Base-by-base conservation (phyloP, 768 basidiomycete genomes). In the Boletus rubroflammeus region DNA sequence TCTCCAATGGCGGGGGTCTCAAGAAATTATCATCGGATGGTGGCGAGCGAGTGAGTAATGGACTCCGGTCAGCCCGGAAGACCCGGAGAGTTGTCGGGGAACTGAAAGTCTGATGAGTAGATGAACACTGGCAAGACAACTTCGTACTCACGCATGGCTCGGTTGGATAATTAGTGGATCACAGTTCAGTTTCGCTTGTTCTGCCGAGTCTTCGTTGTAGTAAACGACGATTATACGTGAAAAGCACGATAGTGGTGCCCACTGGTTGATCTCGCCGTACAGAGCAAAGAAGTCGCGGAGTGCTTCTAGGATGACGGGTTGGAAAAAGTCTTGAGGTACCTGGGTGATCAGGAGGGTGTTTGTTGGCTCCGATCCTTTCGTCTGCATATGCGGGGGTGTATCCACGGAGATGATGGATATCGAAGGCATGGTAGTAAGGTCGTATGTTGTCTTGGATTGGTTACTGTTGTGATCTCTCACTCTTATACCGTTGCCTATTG, bases 321-420 rank as follows among this genome's bases (percentile, higher is more conserved):
- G 78, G 74, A 98, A 96, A 69, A 94, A 91, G 1, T 79, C 73
- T 32, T 76, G 79, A 4, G 93, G 91, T 0, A 98, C 72, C 2
- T 82, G 78, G 2, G 94, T 85, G 46, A 98, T 79, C 38, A 93
- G 80, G 29, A 98, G 76, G 0, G 94, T 90, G 71, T 98, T 98
- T 31, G 94, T 96, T 15, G 64, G 15, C 38, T 65, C 59, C 1
- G 51, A 42, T 26, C 47, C 51, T 26, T 49, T 60, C 0, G 50
- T 21, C 3, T 53, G 48, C 13, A 31, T 1, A 10, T 38, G 47
- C 1, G 17, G 13, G 9, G 51, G 51, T 21, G 50, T 44, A 29
- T 59, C 56, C 9, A 55, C 45, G 0, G 67, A 61, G 39, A 65
- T 55, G 53, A 71, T 64, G 28, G 67, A 67, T 57, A 72, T 60